Conservation (phyloP, 805 yeast genomes). For the Schizosaccharomyces cryophilus region DNA sequence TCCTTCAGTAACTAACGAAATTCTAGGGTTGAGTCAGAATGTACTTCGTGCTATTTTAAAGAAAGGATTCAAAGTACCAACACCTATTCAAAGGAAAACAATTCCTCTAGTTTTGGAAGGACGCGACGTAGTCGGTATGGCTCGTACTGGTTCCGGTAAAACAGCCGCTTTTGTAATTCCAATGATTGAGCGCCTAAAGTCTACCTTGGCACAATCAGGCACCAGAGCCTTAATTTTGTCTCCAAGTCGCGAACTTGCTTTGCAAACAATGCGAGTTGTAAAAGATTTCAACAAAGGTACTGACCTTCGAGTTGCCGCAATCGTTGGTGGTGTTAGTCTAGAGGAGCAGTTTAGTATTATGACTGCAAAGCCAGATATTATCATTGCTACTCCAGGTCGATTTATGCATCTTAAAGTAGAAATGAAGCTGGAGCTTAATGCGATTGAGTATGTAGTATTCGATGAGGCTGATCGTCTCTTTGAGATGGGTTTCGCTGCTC, state of each 20-base stretch:
- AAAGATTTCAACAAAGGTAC: constrained; percentile 72
- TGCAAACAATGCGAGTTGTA: constrained; percentile 71
- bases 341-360: constrained; percentile 86
- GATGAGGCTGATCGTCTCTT: constrained; percentile 94
- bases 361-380: constrained; percentile 84
- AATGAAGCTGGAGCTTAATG: constrained; percentile 64
- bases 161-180: constrained; percentile 94
- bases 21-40: constrained; percentile 36
- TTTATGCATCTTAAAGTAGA: constrained; percentile 87
- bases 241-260: constrained; percentile 89
- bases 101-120: constrained; percentile 71
- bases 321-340: constrained; percentile 96
- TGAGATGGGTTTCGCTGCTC: constrained; percentile 90
- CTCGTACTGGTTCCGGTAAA: constrained; percentile 96
- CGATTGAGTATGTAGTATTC: constrained; percentile 74
- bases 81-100: constrained; percentile 92
- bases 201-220: constrained; percentile 62
- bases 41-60: constrained; percentile 43
- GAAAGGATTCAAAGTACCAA: constrained; percentile 83
- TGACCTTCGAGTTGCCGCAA: constrained; percentile 50
- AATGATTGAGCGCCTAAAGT: constrained; percentile 57
- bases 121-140: constrained; percentile 96
- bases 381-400: constrained; percentile 94
- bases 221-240: constrained; percentile 70
- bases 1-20: background rate